Base-by-base conservation (phyloP, 1,284 basidiomycete species). In the Exobasidium rhododendri region DNA sequence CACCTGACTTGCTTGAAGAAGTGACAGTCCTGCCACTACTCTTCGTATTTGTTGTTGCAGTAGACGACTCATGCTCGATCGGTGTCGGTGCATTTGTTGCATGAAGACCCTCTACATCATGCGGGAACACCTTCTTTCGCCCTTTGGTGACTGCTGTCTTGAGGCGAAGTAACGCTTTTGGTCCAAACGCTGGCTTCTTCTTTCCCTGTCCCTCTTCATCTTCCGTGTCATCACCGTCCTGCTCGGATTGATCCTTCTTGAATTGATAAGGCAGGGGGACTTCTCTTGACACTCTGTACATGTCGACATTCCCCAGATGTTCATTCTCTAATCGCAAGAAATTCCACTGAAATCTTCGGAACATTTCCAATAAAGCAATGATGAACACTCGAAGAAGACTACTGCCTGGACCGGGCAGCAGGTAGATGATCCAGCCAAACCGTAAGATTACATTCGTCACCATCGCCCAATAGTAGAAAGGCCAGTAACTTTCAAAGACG, bases 261-360 rank as follows among this genome's bases (percentile, higher is more conserved):
- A 63, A 22, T 13, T 82, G 80, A 78, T 91, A 91, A 1, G 89
- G 89, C 32, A 91, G 80, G 0, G 88, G 89, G 1, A 90, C 86
- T 72, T 91, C 90, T 17, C 86, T 82, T 4, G 88, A 89, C 29
- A 88, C 87, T n/a, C 89, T 88, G 73, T 90, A 91, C 74, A 89
- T 87, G 83, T 91, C 89, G 77, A 89, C 84, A 75, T 67, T 67
- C 20, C 64, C 64, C 26, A 92, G 81, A 62, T 92, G 90, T 80
- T 92, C 90, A 82, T 90, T 92, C 79, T 92, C 91, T 63, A 92
- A 81, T 65, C 90, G 68, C 20, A 73, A 89, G 76, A 94, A 91
- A 80, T 96, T 96, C 93, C 93, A 97, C 70, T 90, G 89, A 81
- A 86, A 88, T 56, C 93, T 84, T 32, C 93, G 83, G 1, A 92